phyloP scores from a whole-genome alignment of 306 rosid genomes.

The Mimosa bimucronata region DNA sequence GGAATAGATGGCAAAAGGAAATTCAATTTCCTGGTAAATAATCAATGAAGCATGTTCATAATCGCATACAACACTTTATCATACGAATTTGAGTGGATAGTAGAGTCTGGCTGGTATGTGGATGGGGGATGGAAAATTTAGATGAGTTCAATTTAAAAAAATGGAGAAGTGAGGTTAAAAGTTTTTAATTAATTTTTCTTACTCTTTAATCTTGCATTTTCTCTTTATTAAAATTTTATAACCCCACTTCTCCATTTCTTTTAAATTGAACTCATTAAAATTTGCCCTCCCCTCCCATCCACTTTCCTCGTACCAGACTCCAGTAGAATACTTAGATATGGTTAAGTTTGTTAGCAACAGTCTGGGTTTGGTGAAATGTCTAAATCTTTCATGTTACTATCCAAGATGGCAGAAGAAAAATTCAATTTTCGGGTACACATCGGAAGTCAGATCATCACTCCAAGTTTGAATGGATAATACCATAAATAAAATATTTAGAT shows the following conservation, averaged over 20 bases:
- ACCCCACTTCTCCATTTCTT: no score
- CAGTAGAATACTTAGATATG: not conserved
- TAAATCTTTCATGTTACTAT: not conserved
- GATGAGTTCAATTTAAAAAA: no score
- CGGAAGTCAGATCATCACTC: constrained; percentile 26
- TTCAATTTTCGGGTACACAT: constrained; percentile 50
- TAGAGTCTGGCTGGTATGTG: no score
- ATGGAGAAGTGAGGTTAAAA: no score
- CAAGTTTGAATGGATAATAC: constrained; percentile 2
- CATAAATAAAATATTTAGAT: constrained; percentile 17
- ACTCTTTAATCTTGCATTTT: no score
- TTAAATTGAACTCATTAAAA: no score
- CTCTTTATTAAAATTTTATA: no score
- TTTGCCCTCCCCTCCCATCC: no score
- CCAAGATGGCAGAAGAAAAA: constrained; percentile 39
- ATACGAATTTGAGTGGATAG: constrained; percentile 14
- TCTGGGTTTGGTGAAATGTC: not conserved
- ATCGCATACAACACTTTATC: not conserved
- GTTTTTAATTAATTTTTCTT: no score
- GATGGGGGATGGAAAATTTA: not conserved
- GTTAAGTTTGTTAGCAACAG: not conserved
- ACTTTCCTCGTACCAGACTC: no score
- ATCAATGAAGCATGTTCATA: not conserved
- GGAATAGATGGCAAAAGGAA: constrained; percentile 36
- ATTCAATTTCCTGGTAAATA: constrained; percentile 50